Evolutionary conservation across 2,329 filamentous ascomycete species (phyloP).

Genomic region (Claviceps lovelessii): DNA sequence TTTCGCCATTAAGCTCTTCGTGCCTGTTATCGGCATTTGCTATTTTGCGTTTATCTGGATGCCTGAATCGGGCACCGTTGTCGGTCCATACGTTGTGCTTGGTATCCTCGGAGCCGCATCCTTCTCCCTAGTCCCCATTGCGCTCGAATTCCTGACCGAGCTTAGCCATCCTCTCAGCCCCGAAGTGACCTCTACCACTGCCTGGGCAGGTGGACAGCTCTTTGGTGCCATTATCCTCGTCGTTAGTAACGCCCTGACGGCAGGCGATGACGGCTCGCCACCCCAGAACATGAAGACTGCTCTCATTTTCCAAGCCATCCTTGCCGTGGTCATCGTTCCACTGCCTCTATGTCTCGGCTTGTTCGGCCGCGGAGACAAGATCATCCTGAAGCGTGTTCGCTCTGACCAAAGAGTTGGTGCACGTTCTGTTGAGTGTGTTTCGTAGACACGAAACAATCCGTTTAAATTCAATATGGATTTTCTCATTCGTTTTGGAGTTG

Average conservation of each 20-base stretch:
- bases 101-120: constrained; percentile 63
- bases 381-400: constrained; percentile 35
- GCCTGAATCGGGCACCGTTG: constrained; percentile 41
- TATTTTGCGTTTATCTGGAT: constrained; percentile 78
- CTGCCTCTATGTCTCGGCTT: constrained; percentile 54
- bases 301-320: constrained; percentile 64
- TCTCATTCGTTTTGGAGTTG: not conserved
- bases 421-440: not conserved
- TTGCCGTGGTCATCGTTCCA: constrained; percentile 51
- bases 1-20: constrained; percentile 53
- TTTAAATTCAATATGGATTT: too few relatives aligned
- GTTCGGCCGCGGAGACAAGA: constrained; percentile 45
- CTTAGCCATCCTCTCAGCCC: constrained; percentile 76
- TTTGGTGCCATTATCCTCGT: constrained; percentile 76
- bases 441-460: not conserved
- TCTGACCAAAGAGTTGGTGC: constrained; percentile 22
- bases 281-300: constrained; percentile 60
- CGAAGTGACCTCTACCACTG: constrained; percentile 68
- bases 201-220: constrained; percentile 78
- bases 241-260: constrained; percentile 60
- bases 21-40: constrained; percentile 57
- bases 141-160: constrained; percentile 75
- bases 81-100: constrained; percentile 60
- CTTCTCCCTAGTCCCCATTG: constrained; percentile 71
- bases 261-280: constrained; percentile 35